A percentile compares a stretch with the other conserved stretches of the same genome.
Conservation (phyloP, 2,329 filamentous ascomycete species). For the Aspergillus tamarii region DNA sequence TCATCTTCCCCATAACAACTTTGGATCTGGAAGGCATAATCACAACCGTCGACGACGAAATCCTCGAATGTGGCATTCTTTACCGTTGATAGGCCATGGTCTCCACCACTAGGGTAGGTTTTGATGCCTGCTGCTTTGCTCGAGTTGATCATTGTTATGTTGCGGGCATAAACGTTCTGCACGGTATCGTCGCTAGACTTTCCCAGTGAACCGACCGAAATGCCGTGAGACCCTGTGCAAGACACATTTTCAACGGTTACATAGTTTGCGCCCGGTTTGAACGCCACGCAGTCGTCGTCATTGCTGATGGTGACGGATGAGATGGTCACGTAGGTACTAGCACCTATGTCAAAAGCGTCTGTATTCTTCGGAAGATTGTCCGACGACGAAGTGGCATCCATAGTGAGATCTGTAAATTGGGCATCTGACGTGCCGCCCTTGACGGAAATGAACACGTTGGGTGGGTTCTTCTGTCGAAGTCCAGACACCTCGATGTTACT, state of each 20-base stretch:
- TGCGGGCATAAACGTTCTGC: conserved; percentile 46
- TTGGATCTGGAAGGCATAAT: conserved; percentile 52
- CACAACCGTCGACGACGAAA: conserved; percentile 42
- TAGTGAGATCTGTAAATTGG: conserved; percentile 40
- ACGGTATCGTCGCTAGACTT: conserved; percentile 46
- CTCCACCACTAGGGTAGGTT: conserved; percentile 44
- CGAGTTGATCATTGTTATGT: conserved; percentile 45
- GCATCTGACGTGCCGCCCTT: conserved; percentile 42
- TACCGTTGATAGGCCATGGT: conserved; percentile 43
- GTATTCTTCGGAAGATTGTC: conserved; percentile 46
- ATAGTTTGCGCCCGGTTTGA: conserved; percentile 47
- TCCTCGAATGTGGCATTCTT: conserved; percentile 48
- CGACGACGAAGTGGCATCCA: conserved; percentile 46
- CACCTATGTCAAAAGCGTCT: conserved; percentile 50
- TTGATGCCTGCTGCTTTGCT: conserved; percentile 54
- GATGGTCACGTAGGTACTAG: conserved; percentile 42
- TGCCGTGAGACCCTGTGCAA: conserved; percentile 52
- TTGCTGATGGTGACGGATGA: conserved; percentile 43
- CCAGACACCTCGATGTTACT: conserved; percentile 44
- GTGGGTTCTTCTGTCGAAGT: conserved; percentile 47
- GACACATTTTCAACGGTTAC: conserved; percentile 46
- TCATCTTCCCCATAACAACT: conserved; percentile 47
- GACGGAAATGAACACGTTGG: conserved; percentile 50
- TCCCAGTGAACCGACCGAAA: conserved; percentile 53
- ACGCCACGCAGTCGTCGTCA: conserved; percentile 51